Evolutionary conservation across 2,329 filamentous ascomycete genomes (phyloP), one percentile per base, ranked within the genome.

Genomic region (Tolypocladium paradoxum): DNA sequence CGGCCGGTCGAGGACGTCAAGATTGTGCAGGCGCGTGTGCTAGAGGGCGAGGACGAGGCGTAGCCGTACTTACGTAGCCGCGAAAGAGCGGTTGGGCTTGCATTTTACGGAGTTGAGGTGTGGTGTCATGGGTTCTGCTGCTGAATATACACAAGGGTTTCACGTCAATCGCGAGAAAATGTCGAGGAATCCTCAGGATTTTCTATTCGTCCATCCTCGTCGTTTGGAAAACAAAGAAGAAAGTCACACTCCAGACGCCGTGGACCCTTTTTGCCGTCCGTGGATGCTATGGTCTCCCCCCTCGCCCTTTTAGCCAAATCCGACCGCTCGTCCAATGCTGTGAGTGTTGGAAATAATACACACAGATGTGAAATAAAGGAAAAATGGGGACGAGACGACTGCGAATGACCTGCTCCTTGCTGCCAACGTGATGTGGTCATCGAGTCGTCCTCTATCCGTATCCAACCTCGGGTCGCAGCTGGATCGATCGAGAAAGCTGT

Each of bases 1-100:
- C 75, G 85, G 61, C 93, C 93, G 0, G 71, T 83, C 6, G 86
- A 95, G 61, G 84, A 95, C 61, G 81, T 97, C 52, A 90, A 81
- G 73, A 92, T 97, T 56, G 65, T 89, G 46, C 81, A 74, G 60
- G 89, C 90, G 11, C 79, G 77, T 57, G 75, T 95, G 20, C 65
- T 88, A n/a, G 83, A 87, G 59, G 77, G 76, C 45, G 78, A 75
- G 0, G 77, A 75, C 12, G 57, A 62, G 49, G 34, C 52, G n/a
- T 64, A 50, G 48, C 7, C 18, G 14, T 18, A 20, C 11, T 6
- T 5, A 1, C 2, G 3, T n/a, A 18, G 8, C 16, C 5, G 43
- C 43, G 27, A 11, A n/a, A n/a, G 43, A 14, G 43, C 43, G 7
- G 7, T 20, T 31, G 43, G 43, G 43, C 43, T 31, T 47, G 27